These are phyloP conservation scores for Thinopyrum elongatum DNA, from an alignment of 176 grass and related monocot species.

Conservation along the genomic window DNA sequence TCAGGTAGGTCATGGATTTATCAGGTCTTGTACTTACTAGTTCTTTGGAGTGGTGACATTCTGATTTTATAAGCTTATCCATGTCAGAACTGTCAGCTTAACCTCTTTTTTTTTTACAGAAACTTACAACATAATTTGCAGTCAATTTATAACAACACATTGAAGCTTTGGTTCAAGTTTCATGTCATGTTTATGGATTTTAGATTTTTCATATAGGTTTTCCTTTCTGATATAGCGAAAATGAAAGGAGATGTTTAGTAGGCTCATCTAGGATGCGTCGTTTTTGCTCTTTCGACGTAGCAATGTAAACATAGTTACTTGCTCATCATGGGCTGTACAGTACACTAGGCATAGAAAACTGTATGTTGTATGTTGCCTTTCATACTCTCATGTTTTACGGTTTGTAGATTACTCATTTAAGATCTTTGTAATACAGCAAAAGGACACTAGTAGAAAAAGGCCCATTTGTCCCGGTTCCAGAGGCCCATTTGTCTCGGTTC, in stretches of 20 bases:
- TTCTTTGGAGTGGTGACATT: background rate
- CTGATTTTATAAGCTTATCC: background rate
- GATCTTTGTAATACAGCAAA: too few species aligned
- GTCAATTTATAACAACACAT: background rate
- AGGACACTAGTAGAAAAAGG: too few species aligned
- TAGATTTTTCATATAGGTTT: constrained; percentile 1
- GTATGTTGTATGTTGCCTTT: constrained; percentile 3
- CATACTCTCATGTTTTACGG: too few species aligned
- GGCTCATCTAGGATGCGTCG: background rate
- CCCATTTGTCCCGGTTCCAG: too few species aligned
- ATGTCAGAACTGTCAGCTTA: background rate
- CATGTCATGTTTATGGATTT: background rate
- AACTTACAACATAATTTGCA: background rate
- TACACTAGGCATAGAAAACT: constrained; percentile 1
- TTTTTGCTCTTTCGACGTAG: background rate
- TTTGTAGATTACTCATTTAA: too few species aligned
- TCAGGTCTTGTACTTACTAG: background rate
- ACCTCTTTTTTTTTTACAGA: background rate
- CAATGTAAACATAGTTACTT: constrained; percentile 1
- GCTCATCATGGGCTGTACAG: background rate
- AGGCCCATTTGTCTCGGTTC: too few species aligned
- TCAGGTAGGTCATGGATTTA: constrained; percentile 18
- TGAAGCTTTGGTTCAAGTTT: constrained; percentile 19
- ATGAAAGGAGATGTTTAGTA: background rate
- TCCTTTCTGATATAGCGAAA: background rate